Evolutionary conservation across 176 grass and related monocot species (phyloP).

Genomic region (Carex myosuroides): DNA sequence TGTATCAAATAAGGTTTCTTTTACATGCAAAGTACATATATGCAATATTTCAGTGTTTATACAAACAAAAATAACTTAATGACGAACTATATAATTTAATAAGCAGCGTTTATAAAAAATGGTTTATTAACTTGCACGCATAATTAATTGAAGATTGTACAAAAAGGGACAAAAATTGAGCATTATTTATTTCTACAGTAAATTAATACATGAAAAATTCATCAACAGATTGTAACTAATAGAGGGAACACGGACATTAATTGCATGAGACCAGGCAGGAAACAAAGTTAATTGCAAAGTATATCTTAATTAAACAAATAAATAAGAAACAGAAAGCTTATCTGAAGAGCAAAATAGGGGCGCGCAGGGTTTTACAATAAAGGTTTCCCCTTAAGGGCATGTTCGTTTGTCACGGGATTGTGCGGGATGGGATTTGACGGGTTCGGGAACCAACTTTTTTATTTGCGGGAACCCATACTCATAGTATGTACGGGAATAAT

Average conservation of each 20-base stretch:
- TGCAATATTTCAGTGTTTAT: not conserved
- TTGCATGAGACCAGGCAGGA: not conserved
- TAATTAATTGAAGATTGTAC: not conserved
- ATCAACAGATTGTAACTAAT: not conserved
- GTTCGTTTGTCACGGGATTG: too few species aligned
- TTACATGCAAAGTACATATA: not conserved
- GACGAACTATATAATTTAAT: not conserved
- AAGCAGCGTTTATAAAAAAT: not conserved
- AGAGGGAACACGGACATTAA: not conserved
- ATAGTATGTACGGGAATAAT: too few species aligned
- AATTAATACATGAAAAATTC: not conserved
- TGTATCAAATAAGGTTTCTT: not conserved
- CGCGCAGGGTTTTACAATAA: too few species aligned
- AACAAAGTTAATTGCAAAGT: not conserved
- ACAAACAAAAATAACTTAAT: slow-evolving; percentile 1
- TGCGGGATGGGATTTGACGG: too few species aligned
- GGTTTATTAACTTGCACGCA: not conserved
- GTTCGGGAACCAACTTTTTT: too few species aligned
- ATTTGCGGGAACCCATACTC: too few species aligned
- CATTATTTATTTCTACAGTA: not conserved
- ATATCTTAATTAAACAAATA: too few species aligned
- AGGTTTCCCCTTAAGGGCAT: too few species aligned
- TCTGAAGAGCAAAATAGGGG: not conserved
- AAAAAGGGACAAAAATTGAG: not conserved
- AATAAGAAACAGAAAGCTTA: not conserved